A percentile compares a stretch with the other conserved stretches of the same genome.
Evolutionary conservation across 179 eudicot species (phyloP).

Genomic region (Gypsophila paniculata): DNA sequence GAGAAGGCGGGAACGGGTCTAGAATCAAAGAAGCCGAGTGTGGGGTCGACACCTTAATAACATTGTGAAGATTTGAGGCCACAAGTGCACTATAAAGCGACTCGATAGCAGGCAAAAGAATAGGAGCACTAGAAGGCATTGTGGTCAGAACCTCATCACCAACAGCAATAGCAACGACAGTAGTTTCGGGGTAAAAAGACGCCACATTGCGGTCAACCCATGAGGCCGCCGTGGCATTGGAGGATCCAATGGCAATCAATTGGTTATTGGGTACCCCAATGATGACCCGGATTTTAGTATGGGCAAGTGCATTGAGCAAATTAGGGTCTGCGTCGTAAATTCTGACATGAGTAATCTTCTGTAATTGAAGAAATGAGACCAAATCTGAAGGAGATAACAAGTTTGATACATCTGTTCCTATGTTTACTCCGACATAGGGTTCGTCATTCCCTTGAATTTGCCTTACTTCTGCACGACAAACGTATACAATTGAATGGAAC

Average conservation of each 20-base stretch:
- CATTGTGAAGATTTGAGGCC: slow-evolving; percentile 57
- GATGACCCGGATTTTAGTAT: slow-evolving; percentile 69
- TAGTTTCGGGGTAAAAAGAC: slow-evolving; percentile 64
- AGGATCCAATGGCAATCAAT: slow-evolving; percentile 75
- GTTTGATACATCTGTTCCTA: slow-evolving; percentile 76
- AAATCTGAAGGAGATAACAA: slow-evolving; percentile 56
- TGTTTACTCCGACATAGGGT: slow-evolving; percentile 83
- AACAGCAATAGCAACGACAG: slow-evolving; percentile 65
- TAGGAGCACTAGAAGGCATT: slow-evolving; percentile 57
- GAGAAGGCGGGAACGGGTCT: slow-evolving; percentile 92
- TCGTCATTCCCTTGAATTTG: slow-evolving; percentile 37
- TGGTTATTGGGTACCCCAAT: slow-evolving; percentile 85
- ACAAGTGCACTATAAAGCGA: slow-evolving; percentile 65
- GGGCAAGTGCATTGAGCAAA: slow-evolving; percentile 65
- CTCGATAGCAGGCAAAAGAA: slow-evolving; percentile 76
- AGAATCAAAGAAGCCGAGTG: slow-evolving; percentile 65
- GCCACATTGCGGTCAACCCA: slow-evolving; percentile 76
- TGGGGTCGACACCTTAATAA: slow-evolving; percentile 72
- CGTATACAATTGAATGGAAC: neutral
- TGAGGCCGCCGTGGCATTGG: slow-evolving; percentile 79
- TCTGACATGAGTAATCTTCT: slow-evolving; percentile 71
- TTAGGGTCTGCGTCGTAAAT: slow-evolving; percentile 68
- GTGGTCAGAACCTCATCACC: slow-evolving; percentile 90
- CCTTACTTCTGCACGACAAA: slow-evolving; percentile 43
- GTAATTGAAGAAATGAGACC: slow-evolving; percentile 58